Evolutionary conservation across 768 basidiomycete species (phyloP).

Genomic region (Xerocomus spinulosus): DNA sequence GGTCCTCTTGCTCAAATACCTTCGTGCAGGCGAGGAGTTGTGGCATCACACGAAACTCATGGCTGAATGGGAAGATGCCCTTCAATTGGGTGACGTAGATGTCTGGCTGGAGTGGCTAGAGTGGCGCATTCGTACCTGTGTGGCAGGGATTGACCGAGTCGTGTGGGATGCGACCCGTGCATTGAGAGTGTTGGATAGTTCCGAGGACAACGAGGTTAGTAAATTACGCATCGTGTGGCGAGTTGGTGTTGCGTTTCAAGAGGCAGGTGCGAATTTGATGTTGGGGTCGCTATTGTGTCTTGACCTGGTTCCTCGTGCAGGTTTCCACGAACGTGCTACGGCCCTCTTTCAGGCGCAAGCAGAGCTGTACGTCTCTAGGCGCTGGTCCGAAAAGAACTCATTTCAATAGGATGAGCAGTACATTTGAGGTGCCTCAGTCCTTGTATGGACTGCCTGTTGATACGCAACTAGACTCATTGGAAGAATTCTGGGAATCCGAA

Average conservation of each 20-base stretch:
- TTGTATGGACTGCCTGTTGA: constrained; percentile 42
- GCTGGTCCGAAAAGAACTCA: not conserved
- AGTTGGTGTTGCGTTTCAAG: constrained; percentile 52
- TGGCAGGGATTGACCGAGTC: constrained; percentile 47
- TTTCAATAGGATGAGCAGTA: constrained; percentile 36
- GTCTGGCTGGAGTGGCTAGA: constrained; percentile 80
- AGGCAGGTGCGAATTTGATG: constrained; percentile 59
- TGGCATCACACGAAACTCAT: constrained; percentile 55
- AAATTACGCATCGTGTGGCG: constrained; percentile 71
- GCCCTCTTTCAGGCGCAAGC: constrained; percentile 82
- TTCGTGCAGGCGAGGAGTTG: constrained; percentile 68
- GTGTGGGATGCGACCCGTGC: constrained; percentile 49
- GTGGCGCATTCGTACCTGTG: constrained; percentile 56
- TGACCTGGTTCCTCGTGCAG: constrained; percentile 33
- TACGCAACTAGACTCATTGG: constrained; percentile 52
- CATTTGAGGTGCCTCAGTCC: constrained; percentile 51
- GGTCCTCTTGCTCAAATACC: constrained; percentile 54
- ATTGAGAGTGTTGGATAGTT: constrained; percentile 37
- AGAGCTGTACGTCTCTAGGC: constrained; percentile 55
- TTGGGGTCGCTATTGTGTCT: not conserved
- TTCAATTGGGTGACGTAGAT: constrained; percentile 47
- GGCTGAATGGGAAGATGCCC: constrained; percentile 67
- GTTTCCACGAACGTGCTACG: constrained; percentile 67
- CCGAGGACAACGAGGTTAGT: constrained; percentile 45
- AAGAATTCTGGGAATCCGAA: constrained; percentile 85